Evolutionary conservation across 1,284 basidiomycete species (phyloP).

Genomic region (Heterobasidion annosum): DNA sequence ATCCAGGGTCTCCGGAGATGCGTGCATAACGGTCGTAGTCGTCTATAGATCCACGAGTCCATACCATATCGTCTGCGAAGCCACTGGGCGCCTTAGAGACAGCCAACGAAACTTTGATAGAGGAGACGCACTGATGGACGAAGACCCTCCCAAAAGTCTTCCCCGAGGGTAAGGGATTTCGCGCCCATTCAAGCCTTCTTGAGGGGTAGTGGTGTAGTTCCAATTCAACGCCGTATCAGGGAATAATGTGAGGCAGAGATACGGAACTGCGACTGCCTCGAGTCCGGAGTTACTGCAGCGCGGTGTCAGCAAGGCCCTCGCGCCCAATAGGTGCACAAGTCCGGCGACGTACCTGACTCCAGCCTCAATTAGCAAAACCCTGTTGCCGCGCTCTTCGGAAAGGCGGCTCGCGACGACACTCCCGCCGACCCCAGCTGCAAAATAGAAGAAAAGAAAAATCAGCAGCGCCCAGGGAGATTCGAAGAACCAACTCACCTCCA

Average conservation of each 20-base stretch:
- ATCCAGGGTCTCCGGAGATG: conserved; percentile 18
- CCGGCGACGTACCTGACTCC: conserved; percentile 2
- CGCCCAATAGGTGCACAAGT: neutral
- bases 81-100: neutral
- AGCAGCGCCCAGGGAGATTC: neutral
- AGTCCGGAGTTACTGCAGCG: neutral
- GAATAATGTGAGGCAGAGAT: neutral
- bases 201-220: conserved; percentile 21
- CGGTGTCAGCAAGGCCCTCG: neutral
- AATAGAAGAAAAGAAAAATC: neutral
- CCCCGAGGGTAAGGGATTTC: conserved; percentile 23
- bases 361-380: conserved; percentile 16
- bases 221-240: neutral
- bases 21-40: conserved; percentile 20
- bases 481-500: neutral
- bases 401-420: conserved; percentile 13
- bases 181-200: conserved; percentile 16
- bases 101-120: neutral
- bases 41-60: conserved; percentile 20
- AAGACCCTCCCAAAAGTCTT: conserved; percentile 27
- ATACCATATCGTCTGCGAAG: conserved; percentile 16
- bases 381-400: conserved; percentile 8
- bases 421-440: conserved; percentile 11
- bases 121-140: conserved; percentile 8
- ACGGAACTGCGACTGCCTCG: neutral